Evolutionary conservation across 345 rosid species (phyloP).

Genomic region (Camelina neglecta): DNA sequence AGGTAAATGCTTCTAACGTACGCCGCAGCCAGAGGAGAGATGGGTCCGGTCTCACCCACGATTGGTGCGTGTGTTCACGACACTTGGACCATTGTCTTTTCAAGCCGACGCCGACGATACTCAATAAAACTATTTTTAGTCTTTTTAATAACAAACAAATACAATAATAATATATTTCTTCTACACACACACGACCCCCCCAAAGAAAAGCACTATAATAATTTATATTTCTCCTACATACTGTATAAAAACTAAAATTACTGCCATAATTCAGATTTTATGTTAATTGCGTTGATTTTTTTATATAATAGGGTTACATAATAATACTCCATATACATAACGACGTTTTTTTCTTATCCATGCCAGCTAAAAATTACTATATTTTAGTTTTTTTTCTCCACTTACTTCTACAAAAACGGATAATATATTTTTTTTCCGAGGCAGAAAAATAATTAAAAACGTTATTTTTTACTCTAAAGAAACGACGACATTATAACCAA

Average conservation of each 20-base stretch:
- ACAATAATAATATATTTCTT: not conserved
- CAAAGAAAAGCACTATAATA: not conserved
- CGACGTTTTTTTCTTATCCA: conserved; percentile 1
- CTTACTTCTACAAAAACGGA: conserved; percentile 14
- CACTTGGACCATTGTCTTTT: conserved; percentile 35
- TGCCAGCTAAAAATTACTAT: conserved; percentile 39
- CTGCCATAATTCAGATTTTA: not conserved
- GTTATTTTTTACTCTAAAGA: not conserved
- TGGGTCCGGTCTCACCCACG: conserved; percentile 10
- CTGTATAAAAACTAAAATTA: too few species aligned
- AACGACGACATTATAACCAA: not conserved
- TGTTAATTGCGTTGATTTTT: conserved; percentile 5
- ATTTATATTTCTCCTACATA: not conserved
- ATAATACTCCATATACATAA: conserved; percentile 14
- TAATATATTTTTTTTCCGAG: not conserved
- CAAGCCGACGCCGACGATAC: conserved; percentile 8
- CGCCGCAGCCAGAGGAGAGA: conserved; percentile 39
- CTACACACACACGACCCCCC: not conserved
- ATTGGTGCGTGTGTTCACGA: conserved; percentile 32
- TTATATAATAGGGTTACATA: not conserved
- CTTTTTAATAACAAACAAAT: not conserved
- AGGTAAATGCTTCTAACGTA: conserved; percentile 19
- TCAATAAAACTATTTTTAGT: not conserved
- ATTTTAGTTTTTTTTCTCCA: not conserved
- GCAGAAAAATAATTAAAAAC: not conserved